Conservation (phyloP, 495 filamentous ascomycete species). For the Acidiella bohemica region DNA sequence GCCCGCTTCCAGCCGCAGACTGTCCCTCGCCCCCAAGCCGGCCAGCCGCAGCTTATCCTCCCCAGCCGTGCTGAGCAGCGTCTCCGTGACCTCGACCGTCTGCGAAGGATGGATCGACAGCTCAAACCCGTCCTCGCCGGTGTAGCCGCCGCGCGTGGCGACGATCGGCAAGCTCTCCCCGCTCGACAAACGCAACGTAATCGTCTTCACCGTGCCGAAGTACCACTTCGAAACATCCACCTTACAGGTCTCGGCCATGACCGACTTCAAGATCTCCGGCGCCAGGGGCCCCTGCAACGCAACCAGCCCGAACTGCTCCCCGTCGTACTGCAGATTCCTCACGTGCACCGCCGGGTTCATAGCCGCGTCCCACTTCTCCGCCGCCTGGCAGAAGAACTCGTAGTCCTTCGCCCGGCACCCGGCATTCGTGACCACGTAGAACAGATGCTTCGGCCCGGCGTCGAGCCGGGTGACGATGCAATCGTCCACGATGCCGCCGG, state of each 20-base stretch:
- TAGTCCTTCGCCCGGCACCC: conserved; percentile 78
- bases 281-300: conserved; percentile 81
- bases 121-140: conserved; percentile 96
- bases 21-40: conserved; percentile 82
- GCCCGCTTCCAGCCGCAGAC: conserved; percentile 82
- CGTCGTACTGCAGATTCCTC: conserved; percentile 36
- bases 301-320: conserved; percentile 41
- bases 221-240: conserved; percentile 54
- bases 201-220: conserved; percentile 60
- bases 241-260: conserved; percentile 28
- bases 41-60: conserved; percentile 58
- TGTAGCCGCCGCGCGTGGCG: conserved; percentile 83
- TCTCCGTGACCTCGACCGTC: conserved; percentile 42
- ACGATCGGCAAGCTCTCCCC: conserved; percentile 44
- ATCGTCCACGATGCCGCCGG: conserved; percentile 89
- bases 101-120: conserved; percentile 62
- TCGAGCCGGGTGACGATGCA: conserved; percentile 65
- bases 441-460: conserved; percentile 39
- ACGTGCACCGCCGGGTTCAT: conserved; percentile 56
- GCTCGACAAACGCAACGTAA: conserved; percentile 39
- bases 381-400: conserved; percentile 52
- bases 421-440: conserved; percentile 96
- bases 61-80: conserved; percentile 49
- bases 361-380: conserved; percentile 39
- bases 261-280: conserved; percentile 42